Base-by-base conservation (phyloP, 2,329 filamentous ascomycete species). In the Cercospora berteroae region DNA sequence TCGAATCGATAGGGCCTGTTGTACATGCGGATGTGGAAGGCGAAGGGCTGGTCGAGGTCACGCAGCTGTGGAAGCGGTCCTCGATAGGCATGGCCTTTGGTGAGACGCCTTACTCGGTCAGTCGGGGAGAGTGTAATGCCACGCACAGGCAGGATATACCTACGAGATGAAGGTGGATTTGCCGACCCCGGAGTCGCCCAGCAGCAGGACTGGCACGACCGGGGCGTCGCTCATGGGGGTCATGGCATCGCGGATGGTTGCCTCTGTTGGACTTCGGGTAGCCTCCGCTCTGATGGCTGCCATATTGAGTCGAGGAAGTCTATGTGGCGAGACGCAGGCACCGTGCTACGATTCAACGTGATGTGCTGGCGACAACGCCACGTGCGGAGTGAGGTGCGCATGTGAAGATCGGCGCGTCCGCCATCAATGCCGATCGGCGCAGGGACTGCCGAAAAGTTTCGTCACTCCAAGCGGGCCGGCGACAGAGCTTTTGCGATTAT, bases 131-230 rank as follows among this genome's bases (percentile, higher is more conserved):
- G 60, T 52, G 60, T 12, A 33, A 7, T 4, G 27, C 29, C 27
- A 55, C 44, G 44, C 44, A 10, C 23, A 6, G 2, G 13, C 25
- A 4, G 20, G 58, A 52, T 56, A 29, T 62, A 83, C 85, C 76
- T 80, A 88, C 85, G 86, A 86, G 69, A 89, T 77, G 69, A 89
- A 88, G 9, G 85, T 87, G 60, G 87, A 86, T 77, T 89, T 89
- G 66, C 87, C 87, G 56, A 87, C 86, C 60, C 84, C 85, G 42
- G 82, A 74, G 67, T 88, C 87, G 62, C 87, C 87, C 2, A 89
- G 79, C 16, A 89, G 79, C 6, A 89, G 80, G 60, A 89, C 82
- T 25, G 79, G 81, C 42, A 85, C 74, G 48, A 80, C 77, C 23
- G 80, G 79, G n/a, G 70, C 63, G 7, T 73, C 68, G 52, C 59